Conservation (phyloP, 352 stramenopile species). For the Globisporangium polare region DNA sequence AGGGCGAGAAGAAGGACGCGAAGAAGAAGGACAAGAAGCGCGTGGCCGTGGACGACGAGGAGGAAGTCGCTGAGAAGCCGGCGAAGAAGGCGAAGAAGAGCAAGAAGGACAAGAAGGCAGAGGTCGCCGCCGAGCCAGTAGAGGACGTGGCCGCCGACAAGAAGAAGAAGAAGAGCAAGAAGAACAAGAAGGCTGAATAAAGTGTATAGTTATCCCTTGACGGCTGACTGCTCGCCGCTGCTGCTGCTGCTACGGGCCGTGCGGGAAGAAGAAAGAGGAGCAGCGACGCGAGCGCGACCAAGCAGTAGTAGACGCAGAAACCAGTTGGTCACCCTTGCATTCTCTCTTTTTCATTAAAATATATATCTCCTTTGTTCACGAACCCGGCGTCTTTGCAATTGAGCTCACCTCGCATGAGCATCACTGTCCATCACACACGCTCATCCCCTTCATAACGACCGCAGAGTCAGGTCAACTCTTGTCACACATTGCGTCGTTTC, state of each 20-base stretch:
- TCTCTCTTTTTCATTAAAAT: slow-evolving; percentile 16
- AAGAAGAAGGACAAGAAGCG: slow-evolving; percentile 85
- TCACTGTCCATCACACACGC: background rate
- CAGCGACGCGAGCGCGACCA: background rate
- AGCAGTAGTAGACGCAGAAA: slow-evolving; percentile 8
- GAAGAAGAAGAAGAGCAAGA: slow-evolving; percentile 81
- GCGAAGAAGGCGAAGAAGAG: slow-evolving; percentile 84
- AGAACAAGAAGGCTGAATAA: slow-evolving; percentile 76
- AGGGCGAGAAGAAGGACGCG: slow-evolving; percentile 63
- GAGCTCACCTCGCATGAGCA: background rate
- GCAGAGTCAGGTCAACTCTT: background rate
- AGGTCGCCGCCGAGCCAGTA: slow-evolving; percentile 4
- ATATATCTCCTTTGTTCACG: slow-evolving; percentile 11
- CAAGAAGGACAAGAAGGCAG: slow-evolving; percentile 60
- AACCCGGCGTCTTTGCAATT: background rate
- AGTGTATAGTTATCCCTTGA: slow-evolving; percentile 41
- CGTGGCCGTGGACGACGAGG: slow-evolving; percentile 46
- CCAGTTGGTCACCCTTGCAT: slow-evolving; percentile 7
- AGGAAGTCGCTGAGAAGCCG: slow-evolving; percentile 59
- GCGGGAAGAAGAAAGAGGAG: background rate
- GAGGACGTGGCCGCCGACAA: slow-evolving; percentile 41
- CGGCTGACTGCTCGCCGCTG: background rate
- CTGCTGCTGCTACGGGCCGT: background rate
- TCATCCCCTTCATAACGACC: background rate
- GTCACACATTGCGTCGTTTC: background rate